Evolutionary conservation across 2,329 filamentous ascomycete genomes (phyloP), one percentile per base, ranked within the genome.

Genomic region (Pyrenochaeta sp.): DNA sequence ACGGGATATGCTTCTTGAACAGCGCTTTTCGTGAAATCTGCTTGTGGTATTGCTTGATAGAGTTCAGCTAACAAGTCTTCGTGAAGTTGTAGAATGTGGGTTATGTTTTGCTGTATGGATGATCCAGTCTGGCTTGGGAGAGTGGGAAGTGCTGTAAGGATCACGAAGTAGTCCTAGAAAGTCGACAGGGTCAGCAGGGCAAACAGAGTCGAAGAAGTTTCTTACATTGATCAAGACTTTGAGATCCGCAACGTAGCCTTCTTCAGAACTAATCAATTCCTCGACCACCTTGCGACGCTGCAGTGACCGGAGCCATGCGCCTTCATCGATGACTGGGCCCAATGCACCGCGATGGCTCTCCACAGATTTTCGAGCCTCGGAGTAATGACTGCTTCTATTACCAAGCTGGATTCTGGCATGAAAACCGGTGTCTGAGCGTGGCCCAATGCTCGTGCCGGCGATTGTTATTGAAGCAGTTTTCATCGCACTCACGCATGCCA

Each of bases 231-330:
- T 87, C 46, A 97, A 77, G 54, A 94, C 90, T 59, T 90, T 90
- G 44, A 97, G 72, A 61, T 96, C 93, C 11, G 86, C 84, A 58
- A 97, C 86, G 67, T 97, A 97, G 61, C 87, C 84, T 66, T 94
- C 88, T 69, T 97, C 94, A 0, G 92, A 96, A 43, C 75, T 81
- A 48, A 96, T 84, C 36, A 97, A 76, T 72, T 97, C 94, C 64
- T 94, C 89, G 23, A 97, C 73, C 26, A 96, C 85, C 50, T 86
- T 85, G 10, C 90, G 84, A 48, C 94, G 83, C 61, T 91, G 88
- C 14, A 88, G 72, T 2, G 90, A 83, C 39, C 92, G 83, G 54
- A 85, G 81, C 28, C 82, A 81, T n/a, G 88, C 85, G 20, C 80
- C 84, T 44, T 86, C 81, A 55, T 96, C 90, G 8, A 85, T 67